Evolutionary conservation across 768 basidiomycete genomes (phyloP).

Genomic region (Lentinula aciculospora): DNA sequence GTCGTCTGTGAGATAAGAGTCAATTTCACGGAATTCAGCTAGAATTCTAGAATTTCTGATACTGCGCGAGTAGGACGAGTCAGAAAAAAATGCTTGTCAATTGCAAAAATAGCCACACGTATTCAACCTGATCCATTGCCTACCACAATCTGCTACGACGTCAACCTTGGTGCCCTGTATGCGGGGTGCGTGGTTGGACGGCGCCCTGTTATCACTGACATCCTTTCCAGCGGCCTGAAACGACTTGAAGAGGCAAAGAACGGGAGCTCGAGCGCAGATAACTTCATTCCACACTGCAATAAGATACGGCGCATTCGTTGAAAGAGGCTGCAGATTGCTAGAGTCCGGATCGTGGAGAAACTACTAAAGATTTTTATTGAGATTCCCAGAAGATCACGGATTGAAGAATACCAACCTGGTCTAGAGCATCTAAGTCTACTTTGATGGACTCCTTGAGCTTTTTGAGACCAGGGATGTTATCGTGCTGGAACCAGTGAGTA

Average conservation of each 20-base stretch:
- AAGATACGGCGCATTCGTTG: slow-evolving; percentile 78
- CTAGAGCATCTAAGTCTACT: slow-evolving; percentile 37
- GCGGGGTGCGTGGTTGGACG: slow-evolving; percentile 16
- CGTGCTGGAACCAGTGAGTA: slow-evolving; percentile 36
- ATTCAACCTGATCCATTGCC: slow-evolving; percentile 79
- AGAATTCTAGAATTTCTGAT: slow-evolving; percentile 72
- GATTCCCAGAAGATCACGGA: not conserved
- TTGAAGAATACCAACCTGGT: slow-evolving; percentile 29
- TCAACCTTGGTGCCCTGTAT: slow-evolving; percentile 64
- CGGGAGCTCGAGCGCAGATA: slow-evolving; percentile 48
- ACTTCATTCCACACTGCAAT: slow-evolving; percentile 82
- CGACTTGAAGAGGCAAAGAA: slow-evolving; percentile 54
- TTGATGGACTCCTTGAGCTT: slow-evolving; percentile 40
- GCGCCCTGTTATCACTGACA: slow-evolving; percentile 12
- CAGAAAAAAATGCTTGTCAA: not conserved
- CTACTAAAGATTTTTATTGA: slow-evolving; percentile 40
- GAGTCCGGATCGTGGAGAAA: slow-evolving; percentile 47
- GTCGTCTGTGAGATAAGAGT: slow-evolving; percentile 68
- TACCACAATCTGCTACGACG: slow-evolving; percentile 69
- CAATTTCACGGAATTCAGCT: slow-evolving; percentile 79
- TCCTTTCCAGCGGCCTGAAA: slow-evolving; percentile 25
- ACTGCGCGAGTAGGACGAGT: slow-evolving; percentile 28
- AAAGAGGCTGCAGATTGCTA: slow-evolving; percentile 37
- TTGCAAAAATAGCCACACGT: slow-evolving; percentile 58
- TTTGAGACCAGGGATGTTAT: slow-evolving; percentile 38